Evolutionary conservation across 192 early-diverging fungal species (phyloP), one percentile per base, ranked within the genome.

Genomic region (Geosiphon pyriformis): DNA sequence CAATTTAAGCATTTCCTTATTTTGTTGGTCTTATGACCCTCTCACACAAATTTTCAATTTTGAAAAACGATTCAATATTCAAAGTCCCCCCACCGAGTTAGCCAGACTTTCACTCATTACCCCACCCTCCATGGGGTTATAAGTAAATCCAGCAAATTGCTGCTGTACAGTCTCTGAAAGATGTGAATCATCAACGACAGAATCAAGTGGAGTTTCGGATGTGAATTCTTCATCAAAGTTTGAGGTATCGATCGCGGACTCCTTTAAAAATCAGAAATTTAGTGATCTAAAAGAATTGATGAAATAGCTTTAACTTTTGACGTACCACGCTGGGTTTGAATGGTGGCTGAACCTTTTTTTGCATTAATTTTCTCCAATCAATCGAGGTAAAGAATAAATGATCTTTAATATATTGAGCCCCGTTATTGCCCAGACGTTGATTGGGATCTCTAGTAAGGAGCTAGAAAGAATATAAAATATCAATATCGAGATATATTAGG

Each of bases 191-290:
- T 94, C 85, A 3, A 90, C 85, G 27, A 92, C 80, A 25, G 94
- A 96, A 75, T 98, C 96, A 65, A 85, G 80, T 4, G 96, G 92
- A 15, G 85, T 79, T 65, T 97, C 95, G n/a, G 90, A 88, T 6
- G 96, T 98, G 68, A 98, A 98, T 77, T 95, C 94, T 63, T 93
- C 90, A 71, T 98, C 95, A 87, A 98, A 98, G 77, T 98, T 98
- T 73, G 93, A 92, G 12, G 94, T 97, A 72, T 98, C 95, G 50
- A 85, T 85, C 3, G 92, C 91, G 32, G 88, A 91, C 18, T 81
- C 86, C 62, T 65, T 11, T 26, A 29, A 26, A 46, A 11, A 46
- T 12, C 49, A 57, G 29, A 22, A 27, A 20, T 2, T 18, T 35
- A 22, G 22, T 20, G n/a, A 32, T 55, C 31, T 58, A 42, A 52